Percentiles rank a stretch among this genome's conserved stretches.
These are phyloP conservation scores for Solanum hybrid DNA, from an alignment of 305 asterid genomes.

Conservation along the genomic window DNA sequence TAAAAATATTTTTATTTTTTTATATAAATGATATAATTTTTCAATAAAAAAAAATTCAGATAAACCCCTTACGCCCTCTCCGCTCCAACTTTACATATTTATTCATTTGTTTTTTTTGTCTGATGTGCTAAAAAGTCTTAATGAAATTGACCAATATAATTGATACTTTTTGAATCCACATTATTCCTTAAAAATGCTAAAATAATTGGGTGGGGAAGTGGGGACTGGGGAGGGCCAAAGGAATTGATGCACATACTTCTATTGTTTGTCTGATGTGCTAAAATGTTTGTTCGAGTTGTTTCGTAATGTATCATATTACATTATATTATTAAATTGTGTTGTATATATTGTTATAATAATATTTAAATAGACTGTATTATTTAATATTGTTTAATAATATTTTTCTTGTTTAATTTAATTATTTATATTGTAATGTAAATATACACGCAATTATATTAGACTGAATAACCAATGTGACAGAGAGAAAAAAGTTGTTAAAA, in stretches of 20 bases:
- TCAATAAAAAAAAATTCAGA: background rate
- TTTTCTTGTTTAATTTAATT: no score
- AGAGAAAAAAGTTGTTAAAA: no score
- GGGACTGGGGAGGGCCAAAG: background rate
- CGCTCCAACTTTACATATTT: background rate
- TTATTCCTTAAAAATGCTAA: background rate
- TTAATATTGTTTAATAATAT: no score
- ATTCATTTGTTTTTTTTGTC: background rate
- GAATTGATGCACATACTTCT: background rate
- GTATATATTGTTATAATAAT: no score
- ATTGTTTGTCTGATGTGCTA: background rate
- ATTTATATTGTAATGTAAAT: background rate
- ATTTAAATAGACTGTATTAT: no score
- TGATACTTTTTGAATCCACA: background rate
- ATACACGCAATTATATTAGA: background rate
- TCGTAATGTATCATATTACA: no score
- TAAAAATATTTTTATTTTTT: no score
- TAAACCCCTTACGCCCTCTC: accelerated
- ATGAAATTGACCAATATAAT: background rate
- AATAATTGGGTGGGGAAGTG: background rate
- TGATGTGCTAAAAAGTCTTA: background rate
- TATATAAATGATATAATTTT: background rate
- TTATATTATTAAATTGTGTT: background rate
- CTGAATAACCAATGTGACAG: background rate
- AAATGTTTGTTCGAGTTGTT: accelerated